Evolutionary conservation across 805 yeast genomes (phyloP), one percentile per base, ranked within the genome.

Genomic region (Hemisphaericaspora nanyangensis): DNA sequence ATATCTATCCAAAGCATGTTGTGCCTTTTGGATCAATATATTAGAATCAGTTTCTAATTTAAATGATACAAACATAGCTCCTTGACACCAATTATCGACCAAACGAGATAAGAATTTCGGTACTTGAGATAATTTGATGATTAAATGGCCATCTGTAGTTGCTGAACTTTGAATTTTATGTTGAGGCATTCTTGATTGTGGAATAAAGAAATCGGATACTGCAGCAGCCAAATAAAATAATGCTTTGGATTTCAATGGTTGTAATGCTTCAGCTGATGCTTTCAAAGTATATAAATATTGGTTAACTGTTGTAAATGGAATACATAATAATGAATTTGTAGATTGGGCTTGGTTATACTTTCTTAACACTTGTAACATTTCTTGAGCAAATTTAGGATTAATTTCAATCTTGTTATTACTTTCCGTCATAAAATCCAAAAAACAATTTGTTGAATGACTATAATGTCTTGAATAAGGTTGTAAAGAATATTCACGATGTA

Each of bases 171-270:
- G 99, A 45, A 93, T 93, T 63, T 93, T 93, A 64, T 93, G 99
- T 52, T 88, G 89, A 2, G 97, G 95, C 51, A 89, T 70, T 47
- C 86, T 74, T 1, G 90, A 80, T 31, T 76, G 77, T 1, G 99
- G 99, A 30, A 93, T 72, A 64, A 90, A 93, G 62, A 93, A 93
- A 58, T 93, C 99, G 6, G 96, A 86, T 0, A 93, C 99, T 0
- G 99, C 99, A 7, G 99, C 98, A 0, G 99, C 99, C 38, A 93
- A 70, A 56, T 83, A 93, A 56, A 91, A 87, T 29, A 93, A 58
- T 0, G 89, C 86, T 39, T 65, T 67, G 4, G 72, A 60, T 3
- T 80, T 84, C 29, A 76, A 58, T 3, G 64, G 62, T 38, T 80
- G 74, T 53, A 91, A 59, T 31, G 72, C 68, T 45, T 73, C 72